These are phyloP conservation scores for Penicillium alfredii DNA, from an alignment of 495 filamentous ascomycete genomes.

Conservation along the genomic window DNA sequence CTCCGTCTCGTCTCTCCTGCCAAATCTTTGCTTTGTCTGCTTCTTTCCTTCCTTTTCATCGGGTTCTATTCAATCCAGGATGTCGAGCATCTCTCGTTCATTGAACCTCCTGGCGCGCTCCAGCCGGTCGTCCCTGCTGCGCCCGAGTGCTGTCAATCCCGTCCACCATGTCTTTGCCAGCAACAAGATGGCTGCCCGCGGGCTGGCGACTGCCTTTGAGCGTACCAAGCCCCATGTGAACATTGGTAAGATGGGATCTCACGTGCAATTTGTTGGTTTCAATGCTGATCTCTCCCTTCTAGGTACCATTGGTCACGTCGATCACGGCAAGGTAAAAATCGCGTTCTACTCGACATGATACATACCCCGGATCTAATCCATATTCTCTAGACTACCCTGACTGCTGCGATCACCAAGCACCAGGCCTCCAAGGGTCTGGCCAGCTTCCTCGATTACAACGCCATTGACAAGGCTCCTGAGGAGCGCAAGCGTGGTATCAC, in stretches of 20 bases:
- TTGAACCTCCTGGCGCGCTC: constrained; percentile 64
- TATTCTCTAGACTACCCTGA: constrained; percentile 76
- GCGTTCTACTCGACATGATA: constrained; percentile 11
- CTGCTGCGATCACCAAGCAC: constrained; percentile 95
- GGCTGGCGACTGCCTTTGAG: constrained; percentile 76
- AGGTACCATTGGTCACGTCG: constrained; percentile 98
- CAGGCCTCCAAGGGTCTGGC: constrained; percentile 91
- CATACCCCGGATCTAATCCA: constrained; percentile 21
- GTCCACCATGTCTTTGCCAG: constrained; percentile 63
- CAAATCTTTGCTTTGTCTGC: constrained; percentile 22
- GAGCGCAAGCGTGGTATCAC: constrained; percentile 99
- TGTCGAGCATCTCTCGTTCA: constrained; percentile 61
- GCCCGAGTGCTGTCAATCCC: constrained; percentile 57
- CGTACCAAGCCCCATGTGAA: constrained; percentile 96
- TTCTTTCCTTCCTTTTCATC: constrained; percentile 31
- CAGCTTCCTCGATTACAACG: constrained; percentile 88
- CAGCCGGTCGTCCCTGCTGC: constrained; percentile 56
- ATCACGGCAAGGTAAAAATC: constrained; percentile 87
- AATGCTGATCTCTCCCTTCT: constrained; percentile 9
- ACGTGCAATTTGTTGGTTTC: background rate
- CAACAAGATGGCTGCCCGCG: constrained; percentile 60
- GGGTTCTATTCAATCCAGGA: constrained; percentile 41
- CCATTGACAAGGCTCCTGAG: constrained; percentile 98
- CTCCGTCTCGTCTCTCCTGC: constrained; percentile 18
- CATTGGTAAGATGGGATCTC: constrained; percentile 58